Evolutionary conservation across 2,329 filamentous ascomycete species (phyloP), one percentile per base, ranked within the genome.

Genomic region (Amesomyces nigricolor): DNA sequence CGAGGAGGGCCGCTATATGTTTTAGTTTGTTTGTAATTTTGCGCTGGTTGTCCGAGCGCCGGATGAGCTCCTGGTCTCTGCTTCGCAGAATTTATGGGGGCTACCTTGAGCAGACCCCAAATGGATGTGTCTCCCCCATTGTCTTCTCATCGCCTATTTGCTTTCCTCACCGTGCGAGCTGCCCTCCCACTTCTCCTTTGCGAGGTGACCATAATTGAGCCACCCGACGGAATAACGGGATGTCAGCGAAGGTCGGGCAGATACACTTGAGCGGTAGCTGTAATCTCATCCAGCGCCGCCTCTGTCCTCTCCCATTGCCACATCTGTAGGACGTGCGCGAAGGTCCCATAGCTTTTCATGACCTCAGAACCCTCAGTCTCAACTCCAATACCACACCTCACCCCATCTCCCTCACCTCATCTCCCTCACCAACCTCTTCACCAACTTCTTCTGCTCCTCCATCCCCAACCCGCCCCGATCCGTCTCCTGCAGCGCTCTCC

Each of bases 401-500:
- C 26, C 19, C 35, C 37, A 17, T 22, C 26, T 26, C 35, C 52
- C 56, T 74, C 70, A 80, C 61, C 73, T 76, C 66, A 79, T 67
- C 56, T 80, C 78, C 71, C 79, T 87, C 68, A 88, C 71, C 61
- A 87, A 70, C 69, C 78, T 84, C 66, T 79, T 83, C 14, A 88
- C 87, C 57, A 89, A 67, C 68, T 85, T 88, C 72, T 77, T 83
- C 73, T 92, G 89, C 58, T 79, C 81, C 47, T 87, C 83, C 32
- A 84, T 73, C 3, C 75, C 78, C 60, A 90, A 71, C 2, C 74
- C 75, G 52, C 79, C 78, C 65, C 86, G 80, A 68, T 97, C 91
- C n/a, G 86, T 87, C 67, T 89, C 82, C 64, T 80, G 79, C 47
- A 99, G 75, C 43, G 89, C 88, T 63, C 82, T 83, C 1, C 91